These are phyloP conservation scores for Leucoagaricus sp. DNA, from an alignment of 1,284 basidiomycete genomes.

Conservation along the genomic window DNA sequence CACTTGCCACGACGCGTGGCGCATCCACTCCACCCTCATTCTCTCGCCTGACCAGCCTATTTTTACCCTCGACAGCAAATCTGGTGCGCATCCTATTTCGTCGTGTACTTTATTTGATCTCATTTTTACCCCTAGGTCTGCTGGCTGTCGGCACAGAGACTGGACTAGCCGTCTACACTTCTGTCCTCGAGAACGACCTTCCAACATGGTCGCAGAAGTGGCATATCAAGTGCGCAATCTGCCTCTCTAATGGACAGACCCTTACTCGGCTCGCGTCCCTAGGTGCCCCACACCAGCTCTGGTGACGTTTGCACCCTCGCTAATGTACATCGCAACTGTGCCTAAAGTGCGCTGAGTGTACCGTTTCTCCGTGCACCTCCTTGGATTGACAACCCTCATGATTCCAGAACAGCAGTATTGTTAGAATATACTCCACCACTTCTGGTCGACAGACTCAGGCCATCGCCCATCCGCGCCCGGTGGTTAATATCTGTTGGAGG, in stretches of 20 bases:
- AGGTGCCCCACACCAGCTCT: slow-evolving; percentile 53
- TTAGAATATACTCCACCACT: slow-evolving; percentile 72
- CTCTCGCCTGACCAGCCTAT: slow-evolving; percentile 56
- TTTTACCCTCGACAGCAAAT: slow-evolving; percentile 67
- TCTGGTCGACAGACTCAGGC: slow-evolving; percentile 66
- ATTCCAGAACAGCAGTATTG: slow-evolving; percentile 52
- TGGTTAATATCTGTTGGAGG: slow-evolving; percentile 70
- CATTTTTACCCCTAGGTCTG: slow-evolving; percentile 48
- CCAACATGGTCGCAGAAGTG: slow-evolving; percentile 80
- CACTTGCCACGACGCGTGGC: slow-evolving; percentile 61
- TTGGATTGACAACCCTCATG: slow-evolving; percentile 12
- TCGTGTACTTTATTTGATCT: not conserved
- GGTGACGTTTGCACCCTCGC: slow-evolving; percentile 68
- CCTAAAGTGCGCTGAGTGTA: slow-evolving; percentile 46
- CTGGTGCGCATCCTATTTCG: slow-evolving; percentile 45
- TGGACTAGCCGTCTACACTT: slow-evolving; percentile 68
- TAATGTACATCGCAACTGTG: slow-evolving; percentile 71
- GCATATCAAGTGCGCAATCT: slow-evolving; percentile 53
- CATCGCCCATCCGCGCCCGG: slow-evolving; percentile 67
- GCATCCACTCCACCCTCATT: slow-evolving; percentile 76
- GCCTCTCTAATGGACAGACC: not conserved
- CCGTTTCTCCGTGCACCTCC: slow-evolving; percentile 14
- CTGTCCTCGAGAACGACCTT: slow-evolving; percentile 77
- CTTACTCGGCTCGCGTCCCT: slow-evolving; percentile 15
- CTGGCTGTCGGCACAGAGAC: slow-evolving; percentile 63